phyloP scores from a whole-genome alignment of 2,329 filamentous ascomycete species.

The Daldinia sp. region DNA sequence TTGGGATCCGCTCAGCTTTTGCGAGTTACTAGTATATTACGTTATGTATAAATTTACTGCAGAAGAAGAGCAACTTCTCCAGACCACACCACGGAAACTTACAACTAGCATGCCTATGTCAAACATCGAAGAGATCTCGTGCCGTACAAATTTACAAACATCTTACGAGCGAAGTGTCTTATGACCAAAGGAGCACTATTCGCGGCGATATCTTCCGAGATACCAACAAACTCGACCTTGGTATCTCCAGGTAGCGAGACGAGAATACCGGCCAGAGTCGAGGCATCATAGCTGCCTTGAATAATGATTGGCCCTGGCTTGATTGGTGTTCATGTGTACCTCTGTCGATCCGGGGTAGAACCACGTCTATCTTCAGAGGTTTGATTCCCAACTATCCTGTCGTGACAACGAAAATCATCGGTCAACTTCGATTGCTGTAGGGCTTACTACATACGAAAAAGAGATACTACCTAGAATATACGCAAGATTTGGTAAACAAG shows the following conservation, averaged over 20 bases:
- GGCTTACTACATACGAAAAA: background rate
- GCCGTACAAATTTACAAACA: background rate
- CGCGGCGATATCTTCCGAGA: background rate
- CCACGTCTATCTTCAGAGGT: background rate
- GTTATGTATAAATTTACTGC: background rate
- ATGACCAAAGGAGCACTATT: background rate
- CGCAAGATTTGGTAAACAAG: background rate
- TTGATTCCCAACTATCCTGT: background rate
- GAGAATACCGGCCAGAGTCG: background rate
- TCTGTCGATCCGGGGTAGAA: background rate
- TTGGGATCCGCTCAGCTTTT: background rate
- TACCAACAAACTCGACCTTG: background rate
- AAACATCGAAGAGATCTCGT: background rate
- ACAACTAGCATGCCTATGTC: background rate
- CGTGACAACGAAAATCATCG: background rate
- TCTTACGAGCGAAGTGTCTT: background rate
- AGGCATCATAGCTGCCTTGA: no score
- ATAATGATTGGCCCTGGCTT: background rate
- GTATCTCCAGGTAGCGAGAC: background rate
- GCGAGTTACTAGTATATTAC: background rate
- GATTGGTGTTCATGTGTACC: conserved; percentile 3
- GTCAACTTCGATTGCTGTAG: background rate
- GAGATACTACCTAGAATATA: background rate
- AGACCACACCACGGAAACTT: background rate
- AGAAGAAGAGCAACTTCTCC: background rate